Evolutionary conservation across 345 rosid genomes (phyloP).

Genomic region (Salix viminalis): DNA sequence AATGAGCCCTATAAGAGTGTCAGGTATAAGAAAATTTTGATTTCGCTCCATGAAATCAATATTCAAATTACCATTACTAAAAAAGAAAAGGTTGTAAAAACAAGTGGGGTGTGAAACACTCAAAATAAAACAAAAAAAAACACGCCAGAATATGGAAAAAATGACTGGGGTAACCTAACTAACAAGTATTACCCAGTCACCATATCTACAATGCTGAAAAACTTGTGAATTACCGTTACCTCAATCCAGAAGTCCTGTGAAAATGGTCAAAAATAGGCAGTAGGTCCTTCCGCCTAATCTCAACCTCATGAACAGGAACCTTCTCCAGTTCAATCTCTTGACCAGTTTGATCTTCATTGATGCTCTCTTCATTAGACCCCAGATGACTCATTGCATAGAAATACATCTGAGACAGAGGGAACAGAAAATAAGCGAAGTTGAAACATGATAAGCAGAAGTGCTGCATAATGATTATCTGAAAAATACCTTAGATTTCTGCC

Average conservation of each 20-base stretch:
- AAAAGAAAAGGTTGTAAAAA: neutral
- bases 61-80: neutral
- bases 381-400: constrained; percentile 52
- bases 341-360: constrained; percentile 25
- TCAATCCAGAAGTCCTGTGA: constrained; percentile 52
- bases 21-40: neutral
- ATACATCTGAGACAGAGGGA: constrained; percentile 46
- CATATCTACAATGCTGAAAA: neutral
- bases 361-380: constrained; percentile 23
- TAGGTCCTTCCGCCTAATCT: constrained; percentile 69
- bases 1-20: neutral
- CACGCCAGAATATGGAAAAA: neutral
- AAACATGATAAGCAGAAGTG: constrained; percentile 1
- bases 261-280: constrained; percentile 79
- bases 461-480: neutral
- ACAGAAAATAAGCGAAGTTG: constrained; percentile 10
- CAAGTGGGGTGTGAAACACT: neutral
- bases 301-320: constrained; percentile 58
- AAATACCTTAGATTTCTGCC: constrained; percentile 84
- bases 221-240: constrained; percentile 42
- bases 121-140: neutral
- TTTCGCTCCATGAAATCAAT: neutral
- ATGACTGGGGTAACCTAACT: neutral
- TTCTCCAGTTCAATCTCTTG: constrained; percentile 82
- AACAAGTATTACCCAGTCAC: neutral